Percentiles rank a stretch among this genome's conserved stretches.
Evolutionary conservation across 2,329 filamentous ascomycete genomes (phyloP).

Genomic region (Colletotrichum graminicola): DNA sequence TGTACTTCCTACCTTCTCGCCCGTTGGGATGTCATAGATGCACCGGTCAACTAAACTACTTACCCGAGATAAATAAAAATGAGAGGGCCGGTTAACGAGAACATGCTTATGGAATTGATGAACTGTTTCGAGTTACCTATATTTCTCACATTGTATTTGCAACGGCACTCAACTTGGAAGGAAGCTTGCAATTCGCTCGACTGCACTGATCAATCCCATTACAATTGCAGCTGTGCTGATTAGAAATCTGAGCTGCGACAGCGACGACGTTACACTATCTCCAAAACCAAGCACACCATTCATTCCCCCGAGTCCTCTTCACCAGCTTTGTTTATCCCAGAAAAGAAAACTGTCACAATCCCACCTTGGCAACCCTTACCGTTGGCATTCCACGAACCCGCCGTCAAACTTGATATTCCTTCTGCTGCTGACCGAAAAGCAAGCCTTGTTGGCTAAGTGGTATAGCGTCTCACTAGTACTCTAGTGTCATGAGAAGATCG

Average conservation of each 20-base stretch:
- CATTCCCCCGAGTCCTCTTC: neutral
- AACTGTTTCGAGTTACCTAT: neutral
- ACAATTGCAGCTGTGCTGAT: neutral
- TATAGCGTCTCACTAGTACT: conserved; percentile 44
- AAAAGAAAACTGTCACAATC: neutral
- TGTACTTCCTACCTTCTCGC: neutral
- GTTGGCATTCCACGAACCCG: neutral
- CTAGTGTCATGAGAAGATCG: conserved; percentile 41
- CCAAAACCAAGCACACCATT: neutral
- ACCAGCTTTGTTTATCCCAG: neutral
- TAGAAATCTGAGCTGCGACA: neutral
- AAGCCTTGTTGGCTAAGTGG: conserved; percentile 44
- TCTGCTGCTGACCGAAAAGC: rapidly evolving
- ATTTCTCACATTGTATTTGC: neutral
- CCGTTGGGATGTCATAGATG: neutral
- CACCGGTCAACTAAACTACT: neutral
- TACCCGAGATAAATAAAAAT: no score
- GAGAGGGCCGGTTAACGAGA: neutral
- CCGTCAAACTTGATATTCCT: neutral
- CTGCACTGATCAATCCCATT: neutral
- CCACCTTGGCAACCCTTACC: neutral
- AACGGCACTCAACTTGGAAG: neutral
- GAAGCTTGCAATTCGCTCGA: neutral
- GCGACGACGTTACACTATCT: neutral
- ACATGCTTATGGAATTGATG: no score